Evolutionary conservation across 352 stramenopile species (phyloP), one percentile per base, ranked within the genome.

Genomic region (Globisporangium megalacanthum): DNA sequence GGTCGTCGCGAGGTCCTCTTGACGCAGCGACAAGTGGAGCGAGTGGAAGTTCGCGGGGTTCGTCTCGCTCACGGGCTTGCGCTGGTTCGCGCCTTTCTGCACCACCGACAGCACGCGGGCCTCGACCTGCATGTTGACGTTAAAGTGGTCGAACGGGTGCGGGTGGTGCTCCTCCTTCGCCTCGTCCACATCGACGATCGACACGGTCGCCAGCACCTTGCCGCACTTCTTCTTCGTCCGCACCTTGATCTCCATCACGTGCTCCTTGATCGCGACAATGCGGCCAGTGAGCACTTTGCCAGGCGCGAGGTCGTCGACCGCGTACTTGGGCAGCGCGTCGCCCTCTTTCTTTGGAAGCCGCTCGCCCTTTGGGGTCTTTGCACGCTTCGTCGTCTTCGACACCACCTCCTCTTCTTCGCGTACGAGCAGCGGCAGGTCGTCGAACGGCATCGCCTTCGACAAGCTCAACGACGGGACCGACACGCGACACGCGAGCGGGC

Each of bases 111-210:
- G 67, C 19, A 94, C 67, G 56, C 83, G 81, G 25, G 79, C 86
- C 20, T 63, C 72, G 6, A 96, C 72, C 17, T 77, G 70, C 58
- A 77, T 80, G 65, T 93, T 88, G 20, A 90, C 72, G 33, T 72
- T 79, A 64, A 88, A 96, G 37, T 56, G 69, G 62, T 94, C 84
- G 58, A 96, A 94, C 50, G 86, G 86, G 50, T 95, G 86, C 29
- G 69, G 58, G 42, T 74, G 63, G 42, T 74, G 63, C 5, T 68
- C 72, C n/a, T 69, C 65, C 19, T 71, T 39, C 7, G 35, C 65
- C 20, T 60, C 68, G 58, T 95, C 83, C 15, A 94, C 83, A 64
- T 95, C 86, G 14, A 90, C 83, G 54, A 95, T 86, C 14, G 86
- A 92, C 4, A 95, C 84, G 15, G 73, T 68, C 31, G 83, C 69